phyloP scores from a whole-genome alignment of 2,329 filamentous ascomycete species.

The Zalaria obscura region DNA sequence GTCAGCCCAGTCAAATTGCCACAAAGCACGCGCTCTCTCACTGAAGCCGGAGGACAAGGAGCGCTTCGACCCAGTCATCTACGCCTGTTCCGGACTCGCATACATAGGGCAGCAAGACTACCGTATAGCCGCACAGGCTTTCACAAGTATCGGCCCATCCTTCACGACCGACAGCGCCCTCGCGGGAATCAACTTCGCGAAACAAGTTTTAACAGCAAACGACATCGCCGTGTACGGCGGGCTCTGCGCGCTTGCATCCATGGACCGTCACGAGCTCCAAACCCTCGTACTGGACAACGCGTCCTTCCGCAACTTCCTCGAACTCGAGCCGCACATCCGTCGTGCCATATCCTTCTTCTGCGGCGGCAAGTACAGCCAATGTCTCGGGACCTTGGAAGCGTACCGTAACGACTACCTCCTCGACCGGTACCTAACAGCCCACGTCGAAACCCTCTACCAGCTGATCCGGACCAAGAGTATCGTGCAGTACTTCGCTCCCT shows the following conservation, averaged over 20 bases:
- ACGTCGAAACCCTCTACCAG: constrained; percentile 56
- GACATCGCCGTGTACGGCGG: constrained; percentile 88
- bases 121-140: constrained; percentile 54
- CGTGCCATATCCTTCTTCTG: constrained; percentile 84
- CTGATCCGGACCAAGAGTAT: constrained; percentile 82
- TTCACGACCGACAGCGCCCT: constrained; percentile 26
- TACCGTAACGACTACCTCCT: constrained; percentile 80
- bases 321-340: constrained; percentile 85
- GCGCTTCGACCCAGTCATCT: constrained; percentile 51
- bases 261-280: constrained; percentile 67
- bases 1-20: constrained; percentile 38
- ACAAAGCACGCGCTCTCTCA: constrained; percentile 27
- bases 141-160: constrained; percentile 48
- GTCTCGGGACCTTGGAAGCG: constrained; percentile 66
- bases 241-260: constrained; percentile 76
- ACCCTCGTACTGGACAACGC: constrained; percentile 62
- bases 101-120: constrained; percentile 43
- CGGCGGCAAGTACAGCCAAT: constrained; percentile 75
- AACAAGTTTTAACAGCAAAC: constrained; percentile 63
- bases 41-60: constrained; percentile 42
- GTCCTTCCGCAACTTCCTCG: constrained; percentile 73
- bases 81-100: constrained; percentile 46
- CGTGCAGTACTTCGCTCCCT: constrained; percentile 81
- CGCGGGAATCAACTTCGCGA: constrained; percentile 44
- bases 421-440: constrained; percentile 59